Percentiles rank a stretch among this genome's conserved stretches.
phyloP scores from a whole-genome alignment of 139 green algal genomes.

The Chlorella vulgaris region DNA sequence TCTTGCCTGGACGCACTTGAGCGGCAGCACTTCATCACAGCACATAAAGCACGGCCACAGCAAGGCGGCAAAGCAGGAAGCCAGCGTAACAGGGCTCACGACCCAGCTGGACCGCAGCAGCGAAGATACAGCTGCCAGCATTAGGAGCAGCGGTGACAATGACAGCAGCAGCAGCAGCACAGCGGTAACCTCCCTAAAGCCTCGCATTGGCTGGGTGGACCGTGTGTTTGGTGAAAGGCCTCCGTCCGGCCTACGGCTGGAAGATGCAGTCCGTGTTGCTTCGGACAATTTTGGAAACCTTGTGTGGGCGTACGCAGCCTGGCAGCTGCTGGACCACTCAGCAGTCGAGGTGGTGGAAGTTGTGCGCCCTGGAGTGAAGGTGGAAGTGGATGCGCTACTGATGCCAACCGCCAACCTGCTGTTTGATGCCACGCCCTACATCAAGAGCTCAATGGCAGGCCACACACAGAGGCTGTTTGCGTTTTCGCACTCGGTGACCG shows the following conservation, averaged over 20 bases:
- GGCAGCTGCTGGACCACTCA: background rate
- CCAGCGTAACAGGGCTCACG: no score
- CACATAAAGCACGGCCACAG: no score
- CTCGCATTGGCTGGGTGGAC: background rate
- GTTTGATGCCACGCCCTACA: background rate
- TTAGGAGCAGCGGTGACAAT: no score
- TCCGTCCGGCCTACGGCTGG: background rate
- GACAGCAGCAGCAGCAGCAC: no score
- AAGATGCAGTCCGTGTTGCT: background rate
- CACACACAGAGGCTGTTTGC: background rate
- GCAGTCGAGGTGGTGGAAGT: background rate
- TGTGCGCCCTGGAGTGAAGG: background rate
- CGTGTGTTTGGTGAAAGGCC: background rate
- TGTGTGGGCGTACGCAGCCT: background rate
- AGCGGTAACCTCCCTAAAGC: background rate
- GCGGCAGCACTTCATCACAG: no score
- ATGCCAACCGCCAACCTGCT: background rate
- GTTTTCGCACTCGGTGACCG: background rate
- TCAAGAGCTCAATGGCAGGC: background rate
- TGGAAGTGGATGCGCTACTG: background rate
- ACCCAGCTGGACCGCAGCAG: no score
- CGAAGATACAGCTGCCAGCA: no score
- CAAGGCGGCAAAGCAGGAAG: no score
- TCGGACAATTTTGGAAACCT: background rate
- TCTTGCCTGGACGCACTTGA: no score